A percentile compares a stretch with the other conserved stretches of the same genome.
phyloP scores from a whole-genome alignment of 352 stramenopile genomes.

The Phytopythium delawarense region DNA sequence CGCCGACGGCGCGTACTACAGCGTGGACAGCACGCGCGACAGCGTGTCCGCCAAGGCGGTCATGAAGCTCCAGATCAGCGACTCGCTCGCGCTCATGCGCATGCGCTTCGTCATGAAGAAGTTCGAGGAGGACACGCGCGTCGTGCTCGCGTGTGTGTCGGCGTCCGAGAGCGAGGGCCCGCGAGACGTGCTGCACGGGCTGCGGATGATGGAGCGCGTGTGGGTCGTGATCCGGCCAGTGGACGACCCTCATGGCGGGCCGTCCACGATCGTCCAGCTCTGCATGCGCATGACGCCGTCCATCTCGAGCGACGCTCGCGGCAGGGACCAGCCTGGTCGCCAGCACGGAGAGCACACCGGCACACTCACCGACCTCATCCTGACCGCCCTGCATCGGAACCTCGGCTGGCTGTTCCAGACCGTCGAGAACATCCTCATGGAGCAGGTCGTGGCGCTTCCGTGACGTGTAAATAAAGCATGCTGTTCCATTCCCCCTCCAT shows the following conservation, averaged over 20 bases:
- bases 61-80: conserved; percentile 30
- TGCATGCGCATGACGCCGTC: conserved; percentile 49
- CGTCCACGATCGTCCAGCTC: conserved; percentile 43
- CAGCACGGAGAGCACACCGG: conserved; percentile 22
- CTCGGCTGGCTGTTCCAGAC: conserved; percentile 40
- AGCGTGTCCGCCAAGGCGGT: conserved; percentile 42
- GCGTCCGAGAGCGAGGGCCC: conserved; percentile 30
- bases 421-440: conserved; percentile 55
- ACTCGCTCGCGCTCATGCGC: conserved; percentile 21
- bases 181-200: conserved; percentile 23
- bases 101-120: conserved; percentile 40
- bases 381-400: conserved; percentile 40
- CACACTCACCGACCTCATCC: conserved; percentile 41
- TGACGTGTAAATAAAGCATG: neutral
- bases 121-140: conserved; percentile 16
- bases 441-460: conserved; percentile 13
- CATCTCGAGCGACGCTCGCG: conserved; percentile 10
- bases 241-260: conserved; percentile 1
- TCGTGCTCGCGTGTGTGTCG: conserved; percentile 25
- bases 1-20: conserved; percentile 32
- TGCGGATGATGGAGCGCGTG: conserved; percentile 37
- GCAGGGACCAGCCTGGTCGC: conserved; percentile 5
- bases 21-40: conserved; percentile 21
- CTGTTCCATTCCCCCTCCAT: too few species aligned
- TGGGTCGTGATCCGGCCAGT: conserved; percentile 35